A percentile compares a stretch with the other conserved stretches of the same genome.
Evolutionary conservation across 2,329 filamentous ascomycete genomes (phyloP).

Genomic region (Pezicula neosporulosa): DNA sequence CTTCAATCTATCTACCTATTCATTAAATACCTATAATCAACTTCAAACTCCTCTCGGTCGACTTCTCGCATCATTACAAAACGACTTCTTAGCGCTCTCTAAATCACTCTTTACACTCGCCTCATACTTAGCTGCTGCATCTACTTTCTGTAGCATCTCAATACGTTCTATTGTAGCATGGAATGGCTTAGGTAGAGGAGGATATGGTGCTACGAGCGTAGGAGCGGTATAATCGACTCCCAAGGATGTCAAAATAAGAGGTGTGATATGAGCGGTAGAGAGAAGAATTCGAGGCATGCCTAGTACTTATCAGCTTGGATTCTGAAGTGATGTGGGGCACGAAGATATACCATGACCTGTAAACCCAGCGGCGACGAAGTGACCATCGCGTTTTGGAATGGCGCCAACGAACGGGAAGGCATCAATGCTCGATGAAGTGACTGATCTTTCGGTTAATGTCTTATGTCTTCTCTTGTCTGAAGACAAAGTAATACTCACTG

Average conservation of each 20-base stretch:
- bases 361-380: conserved; percentile 44
- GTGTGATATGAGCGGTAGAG: conserved; percentile 24
- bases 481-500: not conserved
- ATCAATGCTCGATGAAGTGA: conserved; percentile 26
- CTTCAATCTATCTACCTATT: too few relatives aligned
- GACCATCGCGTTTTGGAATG: conserved; percentile 34
- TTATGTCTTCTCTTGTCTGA: not conserved
- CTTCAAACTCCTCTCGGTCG: not conserved
- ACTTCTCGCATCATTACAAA: conserved; percentile 13
- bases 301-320: not conserved
- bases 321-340: not conserved
- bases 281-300: conserved; percentile 31
- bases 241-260: conserved; percentile 20
- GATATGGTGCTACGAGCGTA: conserved; percentile 14
- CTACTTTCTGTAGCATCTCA: conserved; percentile 12
- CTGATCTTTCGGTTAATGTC: not conserved
- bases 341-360: conserved; percentile 38
- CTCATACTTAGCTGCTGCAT: conserved; percentile 7
- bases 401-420: conserved; percentile 38
- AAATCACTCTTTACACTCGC: conserved; percentile 3
- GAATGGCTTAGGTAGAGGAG: conserved; percentile 27
- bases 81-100: conserved; percentile 14
- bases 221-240: conserved; percentile 17
- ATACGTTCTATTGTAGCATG: conserved; percentile 25
- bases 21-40: too few relatives aligned